Base-by-base conservation (phyloP, 768 basidiomycete genomes). In the Trametes cinnabarina region DNA sequence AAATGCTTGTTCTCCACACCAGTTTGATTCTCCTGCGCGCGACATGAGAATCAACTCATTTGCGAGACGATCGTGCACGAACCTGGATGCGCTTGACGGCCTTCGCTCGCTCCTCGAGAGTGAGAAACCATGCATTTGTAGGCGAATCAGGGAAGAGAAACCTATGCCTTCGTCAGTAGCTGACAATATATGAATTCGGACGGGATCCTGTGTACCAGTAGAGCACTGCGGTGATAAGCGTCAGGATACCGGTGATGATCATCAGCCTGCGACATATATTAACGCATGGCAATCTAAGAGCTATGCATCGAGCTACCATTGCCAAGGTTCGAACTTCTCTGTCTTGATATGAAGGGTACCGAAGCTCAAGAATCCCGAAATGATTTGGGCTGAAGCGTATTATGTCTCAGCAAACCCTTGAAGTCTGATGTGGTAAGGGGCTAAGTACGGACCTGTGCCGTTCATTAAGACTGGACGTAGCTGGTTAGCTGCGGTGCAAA, bases 1-100 rank as follows among this genome's bases (percentile, higher is more conserved):
- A 88, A 92, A 51, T 78, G 79, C 65, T 92, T 92, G 67, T 89
- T 91, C 71, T 91, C 90, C 10, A 90, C 81, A 28, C 90, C 90
- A 0, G 87, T 87, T 81, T 92, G 88, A 61, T 90, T 90, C 70
- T 76, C 80, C 82, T 85, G 61, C 6, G 22, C 19, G 14, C 23
- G 17, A 44, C n/a, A 35, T 34, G 25, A 43, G 20, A 20, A 30
- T 30, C 14, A 15, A 5, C 19, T 32, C 30, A 32, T 32, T 1
- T n/a, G 22, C 3, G 5, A 32, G 4, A 28, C n/a, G 30, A 30
- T 22, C 10, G 41, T 4, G 4, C n/a, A 22, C 56, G 19, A 43
- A 84, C 85, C 76, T 85, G 85, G 57, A 90, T 79, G 8, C 88
- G 81, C 48, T 74, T 77, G 22, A 90, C 76, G 1, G 88, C 88